phyloP scores from a whole-genome alignment of 2,329 filamentous ascomycete genomes.

The Fusarium luffae region DNA sequence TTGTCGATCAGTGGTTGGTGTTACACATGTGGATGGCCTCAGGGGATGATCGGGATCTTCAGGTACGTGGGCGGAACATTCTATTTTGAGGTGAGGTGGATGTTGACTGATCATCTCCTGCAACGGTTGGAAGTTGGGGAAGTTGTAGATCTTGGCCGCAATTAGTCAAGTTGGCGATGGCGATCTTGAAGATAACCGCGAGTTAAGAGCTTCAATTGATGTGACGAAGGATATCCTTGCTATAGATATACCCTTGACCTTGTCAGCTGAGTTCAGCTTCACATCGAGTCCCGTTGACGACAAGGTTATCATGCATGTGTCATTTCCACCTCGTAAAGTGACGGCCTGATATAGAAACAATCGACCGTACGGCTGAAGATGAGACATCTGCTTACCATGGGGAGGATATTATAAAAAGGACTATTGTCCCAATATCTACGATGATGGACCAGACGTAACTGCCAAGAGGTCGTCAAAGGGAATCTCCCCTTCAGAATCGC shows the following conservation, averaged over 20 bases:
- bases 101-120: too few species aligned
- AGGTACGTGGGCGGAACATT: not conserved
- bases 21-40: slow-evolving; percentile 16
- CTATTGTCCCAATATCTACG: accelerated
- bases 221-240: not conserved
- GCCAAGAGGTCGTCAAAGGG: not conserved
- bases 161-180: accelerated
- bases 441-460: not conserved
- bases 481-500: not conserved
- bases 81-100: not conserved
- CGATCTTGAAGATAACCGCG: not conserved
- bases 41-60: not conserved
- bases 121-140: not conserved
- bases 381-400: not conserved
- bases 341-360: not conserved
- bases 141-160: not conserved
- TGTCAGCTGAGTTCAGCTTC: not conserved
- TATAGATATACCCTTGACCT: not conserved
- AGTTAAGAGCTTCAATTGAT: not conserved
- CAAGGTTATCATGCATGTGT: slow-evolving; percentile 1
- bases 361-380: not conserved
- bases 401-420: not conserved
- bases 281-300: not conserved
- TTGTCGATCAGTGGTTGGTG: slow-evolving; percentile 5
- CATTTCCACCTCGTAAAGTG: slow-evolving; percentile 28